These are phyloP conservation scores for Aristolochia contorta DNA, from an alignment of 164 flowering plant genomes.

Conservation along the genomic window DNA sequence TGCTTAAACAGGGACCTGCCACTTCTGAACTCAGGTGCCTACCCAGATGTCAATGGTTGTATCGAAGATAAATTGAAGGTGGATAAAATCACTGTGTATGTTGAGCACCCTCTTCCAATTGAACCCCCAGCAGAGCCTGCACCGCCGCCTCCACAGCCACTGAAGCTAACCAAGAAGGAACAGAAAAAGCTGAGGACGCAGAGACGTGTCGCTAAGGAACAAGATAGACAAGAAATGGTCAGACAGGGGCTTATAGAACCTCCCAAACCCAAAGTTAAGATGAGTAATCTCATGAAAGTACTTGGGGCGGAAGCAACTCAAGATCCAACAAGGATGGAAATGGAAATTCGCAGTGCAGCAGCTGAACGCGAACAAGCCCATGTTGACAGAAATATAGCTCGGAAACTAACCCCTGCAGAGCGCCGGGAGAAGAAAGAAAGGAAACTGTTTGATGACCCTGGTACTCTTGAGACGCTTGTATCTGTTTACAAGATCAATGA, in stretches of 20 bases:
- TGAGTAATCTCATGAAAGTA: conserved; percentile 97
- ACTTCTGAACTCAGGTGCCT: conserved; percentile 46
- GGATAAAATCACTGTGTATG: conserved; percentile 74
- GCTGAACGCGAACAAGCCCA: conserved; percentile 99
- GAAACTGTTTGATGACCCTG: conserved; percentile 87
- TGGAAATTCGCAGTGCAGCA: conserved; percentile 90
- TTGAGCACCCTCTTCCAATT: conserved; percentile 93
- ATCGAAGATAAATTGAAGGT: conserved; percentile 40
- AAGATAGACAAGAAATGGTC: conserved; percentile 94
- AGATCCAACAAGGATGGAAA: conserved; percentile 92
- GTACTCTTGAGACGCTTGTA: conserved; percentile 62
- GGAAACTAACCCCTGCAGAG: conserved; percentile 95
- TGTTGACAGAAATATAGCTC: conserved; percentile 84
- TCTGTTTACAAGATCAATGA: conserved; percentile 78
- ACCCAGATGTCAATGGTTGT: conserved; percentile 33
- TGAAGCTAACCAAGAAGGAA: conserved; percentile 89
- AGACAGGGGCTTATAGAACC: conserved; percentile 92
- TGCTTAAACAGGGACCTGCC: conserved; percentile 56
- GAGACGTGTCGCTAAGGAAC: conserved; percentile 76
- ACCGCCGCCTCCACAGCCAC: conserved; percentile 94
- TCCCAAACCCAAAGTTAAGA: conserved; percentile 87
- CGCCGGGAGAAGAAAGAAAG: conserved; percentile 95
- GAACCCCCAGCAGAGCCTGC: conserved; percentile 97
- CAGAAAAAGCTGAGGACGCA: conserved; percentile 97
- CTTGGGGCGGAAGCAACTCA: conserved; percentile 98